phyloP scores from a whole-genome alignment of 2,329 filamentous ascomycete species.

The Bertia moriformis region DNA sequence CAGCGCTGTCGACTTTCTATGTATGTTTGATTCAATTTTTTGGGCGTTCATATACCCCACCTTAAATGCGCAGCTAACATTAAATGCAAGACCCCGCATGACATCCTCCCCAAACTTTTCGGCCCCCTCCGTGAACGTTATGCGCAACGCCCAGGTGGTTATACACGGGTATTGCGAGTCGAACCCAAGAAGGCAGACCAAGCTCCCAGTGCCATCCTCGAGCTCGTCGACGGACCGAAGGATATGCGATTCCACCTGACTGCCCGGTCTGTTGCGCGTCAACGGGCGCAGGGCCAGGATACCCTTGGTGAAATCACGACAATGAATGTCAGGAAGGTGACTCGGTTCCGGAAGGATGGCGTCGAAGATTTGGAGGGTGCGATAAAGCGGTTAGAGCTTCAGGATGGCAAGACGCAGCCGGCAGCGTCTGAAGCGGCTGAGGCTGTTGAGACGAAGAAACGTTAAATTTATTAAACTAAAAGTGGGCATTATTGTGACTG shows the following conservation, averaged over 20 bases:
- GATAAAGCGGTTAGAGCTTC: background rate
- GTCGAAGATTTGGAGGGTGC: constrained; percentile 19
- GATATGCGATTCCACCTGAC: constrained; percentile 94
- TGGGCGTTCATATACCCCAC: background rate
- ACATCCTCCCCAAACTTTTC: constrained; percentile 74
- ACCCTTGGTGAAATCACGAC: constrained; percentile 55
- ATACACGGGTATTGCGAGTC: constrained; percentile 85
- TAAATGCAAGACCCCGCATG: constrained; percentile 43
- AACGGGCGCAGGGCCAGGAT: constrained; percentile 34
- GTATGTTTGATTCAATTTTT: constrained; percentile 39
- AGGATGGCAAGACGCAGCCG: background rate
- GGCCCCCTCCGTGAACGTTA: constrained; percentile 71
- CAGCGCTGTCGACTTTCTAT: constrained; percentile 70
- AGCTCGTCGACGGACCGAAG: constrained; percentile 84
- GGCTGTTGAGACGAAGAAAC: too few species aligned
- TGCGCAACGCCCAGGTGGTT: constrained; percentile 66
- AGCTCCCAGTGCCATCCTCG: constrained; percentile 76
- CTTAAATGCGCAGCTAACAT: background rate
- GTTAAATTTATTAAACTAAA: too few species aligned
- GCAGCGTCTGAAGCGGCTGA: background rate
- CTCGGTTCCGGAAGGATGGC: constrained; percentile 55
- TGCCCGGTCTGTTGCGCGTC: constrained; percentile 64
- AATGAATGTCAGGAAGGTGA: constrained; percentile 73
- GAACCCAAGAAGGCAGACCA: constrained; percentile 77
- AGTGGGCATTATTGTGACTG: too few species aligned